A percentile compares a stretch with the other conserved stretches of the same genome.
phyloP scores from a whole-genome alignment of 176 grass and related monocot genomes.

The Cymbopogon citratus region DNA sequence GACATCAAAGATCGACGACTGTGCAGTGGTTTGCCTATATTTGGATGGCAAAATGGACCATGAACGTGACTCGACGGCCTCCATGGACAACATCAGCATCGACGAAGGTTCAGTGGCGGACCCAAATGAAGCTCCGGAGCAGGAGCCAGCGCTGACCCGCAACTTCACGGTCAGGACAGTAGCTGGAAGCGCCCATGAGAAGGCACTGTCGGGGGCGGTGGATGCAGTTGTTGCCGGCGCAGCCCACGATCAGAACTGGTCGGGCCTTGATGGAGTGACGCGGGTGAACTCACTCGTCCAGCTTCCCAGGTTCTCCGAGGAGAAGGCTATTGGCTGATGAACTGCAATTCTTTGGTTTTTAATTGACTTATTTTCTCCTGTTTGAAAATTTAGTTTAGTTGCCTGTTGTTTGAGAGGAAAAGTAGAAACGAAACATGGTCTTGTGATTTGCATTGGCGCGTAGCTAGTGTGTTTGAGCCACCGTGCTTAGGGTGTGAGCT shows the following conservation, averaged over 20 bases:
- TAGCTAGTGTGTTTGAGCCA: not conserved
- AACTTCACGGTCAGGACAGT: conserved; percentile 70
- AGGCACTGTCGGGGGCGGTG: conserved; percentile 11
- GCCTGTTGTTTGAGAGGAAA: conserved; percentile 18
- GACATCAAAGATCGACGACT: conserved; percentile 83
- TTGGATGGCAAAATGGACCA: conserved; percentile 72
- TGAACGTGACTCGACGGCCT: conserved; percentile 44
- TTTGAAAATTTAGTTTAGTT: conserved; percentile 31
- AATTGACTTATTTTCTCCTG: not conserved
- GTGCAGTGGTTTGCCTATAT: conserved; percentile 80
- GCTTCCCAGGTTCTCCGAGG: conserved; percentile 83
- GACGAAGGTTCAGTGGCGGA: conserved; percentile 44
- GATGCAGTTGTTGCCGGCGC: conserved; percentile 21
- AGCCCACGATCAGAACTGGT: conserved; percentile 52
- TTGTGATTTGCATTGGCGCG: conserved; percentile 24
- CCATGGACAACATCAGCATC: conserved; percentile 47
- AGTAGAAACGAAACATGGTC: conserved; percentile 20
- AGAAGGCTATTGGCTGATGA: conserved; percentile 48
- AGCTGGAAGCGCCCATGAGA: conserved; percentile 38
- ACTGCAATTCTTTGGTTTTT: conserved; percentile 18
- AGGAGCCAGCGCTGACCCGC: conserved; percentile 58
- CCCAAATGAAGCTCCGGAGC: conserved; percentile 29
- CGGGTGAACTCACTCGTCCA: conserved; percentile 90
- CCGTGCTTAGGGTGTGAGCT: not conserved
- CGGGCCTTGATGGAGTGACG: conserved; percentile 78